Evolutionary conservation across 2,329 filamentous ascomycete species (phyloP), one percentile per base, ranked within the genome.

Genomic region (Arthrobotrys musiformis): DNA sequence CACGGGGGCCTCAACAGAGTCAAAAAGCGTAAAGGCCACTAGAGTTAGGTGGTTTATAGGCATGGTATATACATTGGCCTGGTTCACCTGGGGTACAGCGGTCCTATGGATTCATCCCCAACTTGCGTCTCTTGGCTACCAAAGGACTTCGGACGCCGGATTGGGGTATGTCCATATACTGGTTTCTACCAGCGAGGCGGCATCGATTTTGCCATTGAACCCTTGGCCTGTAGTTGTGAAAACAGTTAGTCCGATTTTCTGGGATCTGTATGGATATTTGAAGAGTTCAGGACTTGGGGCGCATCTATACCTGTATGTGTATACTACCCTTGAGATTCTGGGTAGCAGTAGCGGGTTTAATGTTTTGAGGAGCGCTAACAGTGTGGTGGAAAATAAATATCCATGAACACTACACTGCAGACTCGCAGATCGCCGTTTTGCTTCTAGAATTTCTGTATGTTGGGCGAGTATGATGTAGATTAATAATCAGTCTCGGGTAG

Each of bases 31-130:
- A 13, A 64, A 64, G 26, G 11, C 30, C 8, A 35, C 28, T 4
- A 64, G 24, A 24, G 19, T 52, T 30, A 48, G 63, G 37, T 68
- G 63, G 63, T 46, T 58, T 11, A 15, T 68, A n/a, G 63, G 63
- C 15, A 68, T 56, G 63, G 50, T 26, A 17, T 68, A 68, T 35
- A 58, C 63, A n/a, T 26, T 68, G 22, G 37, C 50, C 9, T 68
- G 63, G 63, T 68, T 68, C 26, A 58, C 42, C 15, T 68, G 63
- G 63, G 37, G 48, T 24, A 68, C 63, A 22, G 35, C 63, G 1
- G 50, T 26, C 11, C 30, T 68, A 44, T 68, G 63, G 63, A 68
- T 68, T 11, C 37, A 68, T 48, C 63, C 63, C 40, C 63, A 68
- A 35, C 63, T 68, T 58, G 48, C 63, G 8, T 52, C 63, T 24